These are phyloP conservation scores for Cyclostephanos invisitatus DNA, from an alignment of 108 stramenopile genomes.

Conservation along the genomic window DNA sequence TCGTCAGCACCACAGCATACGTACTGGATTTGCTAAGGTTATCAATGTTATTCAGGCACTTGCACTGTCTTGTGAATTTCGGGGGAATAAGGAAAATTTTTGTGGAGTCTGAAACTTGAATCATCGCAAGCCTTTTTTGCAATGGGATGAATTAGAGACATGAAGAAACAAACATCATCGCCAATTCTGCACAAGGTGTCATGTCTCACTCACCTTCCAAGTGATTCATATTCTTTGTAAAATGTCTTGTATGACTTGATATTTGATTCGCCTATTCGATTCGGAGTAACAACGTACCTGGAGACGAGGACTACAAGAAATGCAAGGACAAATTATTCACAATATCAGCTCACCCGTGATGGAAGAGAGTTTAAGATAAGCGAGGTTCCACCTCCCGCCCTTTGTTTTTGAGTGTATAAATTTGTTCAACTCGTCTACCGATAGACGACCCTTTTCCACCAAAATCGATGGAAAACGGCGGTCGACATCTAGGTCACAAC, in stretches of 20 bases:
- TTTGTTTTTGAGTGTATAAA: conserved; percentile 60
- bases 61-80: conserved; percentile 53
- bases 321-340: no score
- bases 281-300: no score
- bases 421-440: conserved; percentile 57
- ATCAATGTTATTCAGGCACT: conserved; percentile 31
- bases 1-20: conserved; percentile 65
- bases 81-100: conserved; percentile 77
- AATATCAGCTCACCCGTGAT: no score
- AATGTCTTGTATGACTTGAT: conserved; percentile 53
- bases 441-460: conserved; percentile 59
- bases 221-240: conserved; percentile 69
- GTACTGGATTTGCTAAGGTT: conserved; percentile 55
- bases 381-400: conserved; percentile 55
- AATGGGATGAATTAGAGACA: background rate
- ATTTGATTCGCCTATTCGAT: conserved; percentile 49
- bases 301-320: no score
- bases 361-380: conserved; percentile 45
- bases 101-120: conserved; percentile 51
- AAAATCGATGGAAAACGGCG: conserved; percentile 51
- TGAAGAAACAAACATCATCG: background rate
- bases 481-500: conserved; percentile 27
- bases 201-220: conserved; percentile 9
- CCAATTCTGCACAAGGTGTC: background rate
- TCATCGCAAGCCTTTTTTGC: conserved; percentile 58